Evolutionary conservation across 495 filamentous ascomycete genomes (phyloP).

Genomic region (Apodospora peruviana): DNA sequence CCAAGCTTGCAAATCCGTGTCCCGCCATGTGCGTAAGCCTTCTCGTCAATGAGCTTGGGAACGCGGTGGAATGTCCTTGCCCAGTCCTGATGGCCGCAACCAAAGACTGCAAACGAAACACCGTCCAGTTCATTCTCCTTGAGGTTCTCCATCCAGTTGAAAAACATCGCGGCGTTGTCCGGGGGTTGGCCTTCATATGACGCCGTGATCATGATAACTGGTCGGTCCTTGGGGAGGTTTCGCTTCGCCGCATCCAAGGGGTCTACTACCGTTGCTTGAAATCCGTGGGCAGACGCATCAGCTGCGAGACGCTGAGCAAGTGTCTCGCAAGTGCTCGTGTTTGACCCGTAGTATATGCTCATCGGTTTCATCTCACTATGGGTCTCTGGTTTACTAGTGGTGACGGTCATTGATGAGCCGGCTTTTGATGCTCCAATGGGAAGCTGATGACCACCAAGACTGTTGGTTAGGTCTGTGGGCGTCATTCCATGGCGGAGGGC

Average conservation of each 20-base stretch:
- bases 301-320: constrained; percentile 59
- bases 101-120: constrained; percentile 62
- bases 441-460: constrained; percentile 35
- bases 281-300: constrained; percentile 54
- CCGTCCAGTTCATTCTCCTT: constrained; percentile 46
- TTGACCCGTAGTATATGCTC: constrained; percentile 67
- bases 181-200: constrained; percentile 73
- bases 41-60: constrained; percentile 56
- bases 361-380: constrained; percentile 34
- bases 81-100: constrained; percentile 60
- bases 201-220: constrained; percentile 61
- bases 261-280: constrained; percentile 46
- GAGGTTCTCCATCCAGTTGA: constrained; percentile 55
- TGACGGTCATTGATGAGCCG: neutral
- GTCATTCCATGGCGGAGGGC: constrained; percentile 53
- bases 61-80: constrained; percentile 65
- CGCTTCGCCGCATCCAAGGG: constrained; percentile 57
- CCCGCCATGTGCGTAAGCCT: constrained; percentile 44
- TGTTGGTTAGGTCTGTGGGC: constrained; percentile 50
- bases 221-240: constrained; percentile 55
- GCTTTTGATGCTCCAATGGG: neutral
- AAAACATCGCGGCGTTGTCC: constrained; percentile 67
- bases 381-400: neutral
- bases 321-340: constrained; percentile 70
- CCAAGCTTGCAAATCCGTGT: constrained; percentile 50